A percentile compares a stretch with the other conserved stretches of the same genome.
Evolutionary conservation across 2,329 filamentous ascomycete species (phyloP).

Genomic region (Escovopsis sp.): DNA sequence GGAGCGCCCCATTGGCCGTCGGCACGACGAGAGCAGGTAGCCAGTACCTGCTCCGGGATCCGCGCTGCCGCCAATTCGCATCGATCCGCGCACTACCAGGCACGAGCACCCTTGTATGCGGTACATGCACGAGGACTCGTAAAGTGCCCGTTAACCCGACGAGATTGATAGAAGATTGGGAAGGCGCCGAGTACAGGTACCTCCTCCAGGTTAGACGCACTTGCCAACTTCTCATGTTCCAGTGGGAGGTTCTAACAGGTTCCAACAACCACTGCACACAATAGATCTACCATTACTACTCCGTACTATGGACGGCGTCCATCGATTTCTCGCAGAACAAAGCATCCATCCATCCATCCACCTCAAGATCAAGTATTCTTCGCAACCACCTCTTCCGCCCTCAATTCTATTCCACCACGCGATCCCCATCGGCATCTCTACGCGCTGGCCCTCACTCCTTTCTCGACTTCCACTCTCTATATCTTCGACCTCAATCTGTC

Average conservation of each 20-base stretch:
- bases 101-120: too few species aligned
- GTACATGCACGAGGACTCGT: too few species aligned
- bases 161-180: too few species aligned
- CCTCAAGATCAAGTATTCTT: not conserved
- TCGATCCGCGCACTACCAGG: too few species aligned
- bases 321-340: constrained; percentile 5
- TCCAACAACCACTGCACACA: constrained; percentile 5
- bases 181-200: not conserved
- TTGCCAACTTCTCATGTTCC: not conserved
- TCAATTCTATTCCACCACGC: not conserved
- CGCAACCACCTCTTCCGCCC: not conserved
- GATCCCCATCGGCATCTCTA: not conserved
- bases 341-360: constrained; percentile 1
- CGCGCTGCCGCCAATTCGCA: too few species aligned
- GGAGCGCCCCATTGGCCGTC: too few species aligned
- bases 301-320: constrained; percentile 19
- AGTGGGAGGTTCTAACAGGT: constrained; percentile 7
- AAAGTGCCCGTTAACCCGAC: too few species aligned
- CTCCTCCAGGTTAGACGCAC: not conserved
- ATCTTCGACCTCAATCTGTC: not conserved
- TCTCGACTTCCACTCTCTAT: not conserved
- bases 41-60: too few species aligned
- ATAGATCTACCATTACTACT: constrained; percentile 8
- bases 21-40: too few species aligned
- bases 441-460: not conserved